phyloP scores from a whole-genome alignment of 345 rosid species.

The Anastatica hierochuntica region DNA sequence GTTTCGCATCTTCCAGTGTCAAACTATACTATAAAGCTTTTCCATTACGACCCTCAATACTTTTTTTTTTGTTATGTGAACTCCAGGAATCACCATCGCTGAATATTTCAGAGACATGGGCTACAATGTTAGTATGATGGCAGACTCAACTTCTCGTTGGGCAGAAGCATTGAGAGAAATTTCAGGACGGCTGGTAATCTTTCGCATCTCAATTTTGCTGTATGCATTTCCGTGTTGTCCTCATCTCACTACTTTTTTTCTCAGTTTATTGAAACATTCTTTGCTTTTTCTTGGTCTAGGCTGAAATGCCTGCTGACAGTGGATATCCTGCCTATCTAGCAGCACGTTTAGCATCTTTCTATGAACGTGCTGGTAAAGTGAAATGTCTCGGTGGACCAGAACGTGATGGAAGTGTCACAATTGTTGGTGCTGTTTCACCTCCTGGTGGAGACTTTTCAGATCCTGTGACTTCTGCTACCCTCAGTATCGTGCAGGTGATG shows the following conservation, averaged over 20 bases:
- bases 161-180: constrained; percentile 99
- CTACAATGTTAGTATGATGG: constrained; percentile 99
- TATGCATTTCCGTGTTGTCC: background rate
- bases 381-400: constrained; percentile 98
- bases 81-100: constrained; percentile 92
- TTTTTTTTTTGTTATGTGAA: background rate
- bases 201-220: background rate
- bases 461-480: constrained; percentile 99
- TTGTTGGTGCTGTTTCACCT: constrained; percentile 99
- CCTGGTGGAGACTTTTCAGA: constrained; percentile 99
- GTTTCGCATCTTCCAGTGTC: constrained; percentile 4
- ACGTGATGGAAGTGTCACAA: constrained; percentile 96
- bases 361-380: constrained; percentile 99
- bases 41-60: background rate
- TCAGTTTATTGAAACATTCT: constrained; percentile 4
- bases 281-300: constrained; percentile 44
- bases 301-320: constrained; percentile 99
- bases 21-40: background rate
- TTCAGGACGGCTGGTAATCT: constrained; percentile 88
- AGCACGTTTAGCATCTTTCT: constrained; percentile 95
- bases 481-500: constrained; percentile 94
- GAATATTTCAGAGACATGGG: constrained; percentile 99
- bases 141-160: constrained; percentile 99
- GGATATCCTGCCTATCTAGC: constrained; percentile 99
- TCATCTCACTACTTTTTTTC: background rate